Conservation (phyloP, 2,329 filamentous ascomycete genomes). For the Fusarium luffae region DNA sequence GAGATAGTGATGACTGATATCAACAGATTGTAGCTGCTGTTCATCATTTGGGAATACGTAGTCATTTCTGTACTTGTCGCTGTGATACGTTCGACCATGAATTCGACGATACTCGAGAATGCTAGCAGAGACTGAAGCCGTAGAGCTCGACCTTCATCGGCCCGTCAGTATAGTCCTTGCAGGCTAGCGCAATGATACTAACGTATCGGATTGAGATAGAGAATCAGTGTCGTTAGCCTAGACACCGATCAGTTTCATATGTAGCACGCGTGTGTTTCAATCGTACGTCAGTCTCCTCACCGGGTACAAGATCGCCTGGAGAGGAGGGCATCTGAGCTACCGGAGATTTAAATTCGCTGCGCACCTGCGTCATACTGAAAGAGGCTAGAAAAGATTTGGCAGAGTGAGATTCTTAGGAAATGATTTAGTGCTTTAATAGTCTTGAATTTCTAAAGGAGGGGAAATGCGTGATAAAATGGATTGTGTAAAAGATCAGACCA, state of each 20-base stretch:
- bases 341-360: neutral
- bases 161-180: too few species aligned
- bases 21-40: slow-evolving; percentile 17
- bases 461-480: neutral
- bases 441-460: neutral
- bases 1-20: slow-evolving; percentile 26
- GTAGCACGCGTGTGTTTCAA: too few species aligned
- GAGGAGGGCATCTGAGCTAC: neutral
- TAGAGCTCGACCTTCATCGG: slow-evolving; percentile 12
- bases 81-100: slow-evolving; percentile 28
- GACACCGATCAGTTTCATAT: rapidly evolving
- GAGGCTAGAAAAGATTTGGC: too few species aligned
- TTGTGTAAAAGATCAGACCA: neutral
- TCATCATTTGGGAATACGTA: slow-evolving; percentile 27
- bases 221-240: neutral
- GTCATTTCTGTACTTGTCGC: slow-evolving; percentile 21
- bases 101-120: slow-evolving; percentile 26
- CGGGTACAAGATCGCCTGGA: neutral
- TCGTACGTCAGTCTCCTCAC: neutral
- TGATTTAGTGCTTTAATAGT: neutral
- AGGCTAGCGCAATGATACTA: neutral
- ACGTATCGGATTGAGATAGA: neutral
- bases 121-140: slow-evolving; percentile 19
- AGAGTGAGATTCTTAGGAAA: neutral
- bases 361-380: neutral